These are phyloP conservation scores for Dovyalis caffra DNA, from an alignment of 345 rosid genomes.

Conservation along the genomic window DNA sequence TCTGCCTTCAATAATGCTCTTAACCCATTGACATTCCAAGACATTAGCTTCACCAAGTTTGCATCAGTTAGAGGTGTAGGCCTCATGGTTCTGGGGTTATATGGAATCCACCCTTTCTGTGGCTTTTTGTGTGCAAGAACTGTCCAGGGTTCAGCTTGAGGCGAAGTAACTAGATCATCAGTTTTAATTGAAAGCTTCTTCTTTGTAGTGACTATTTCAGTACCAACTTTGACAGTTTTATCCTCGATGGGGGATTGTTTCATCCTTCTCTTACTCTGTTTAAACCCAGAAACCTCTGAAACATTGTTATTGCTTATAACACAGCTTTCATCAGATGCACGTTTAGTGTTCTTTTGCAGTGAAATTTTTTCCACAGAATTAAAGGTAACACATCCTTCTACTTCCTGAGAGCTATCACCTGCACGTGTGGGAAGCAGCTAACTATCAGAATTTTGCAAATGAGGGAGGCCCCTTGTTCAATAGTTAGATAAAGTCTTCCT, in stretches of 20 bases:
- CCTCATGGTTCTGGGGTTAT: constrained; percentile 82
- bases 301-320: constrained; percentile 23
- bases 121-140: constrained; percentile 91
- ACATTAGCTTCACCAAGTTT: constrained; percentile 60
- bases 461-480: background rate
- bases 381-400: constrained; percentile 25
- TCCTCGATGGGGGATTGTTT: constrained; percentile 31
- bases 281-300: constrained; percentile 36
- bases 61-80: constrained; percentile 52
- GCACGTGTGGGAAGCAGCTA: constrained; percentile 18
- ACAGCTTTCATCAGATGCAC: constrained; percentile 21
- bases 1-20: constrained; percentile 71
- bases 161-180: constrained; percentile 23
- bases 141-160: constrained; percentile 81
- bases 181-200: constrained; percentile 35
- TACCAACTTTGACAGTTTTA: constrained; percentile 27
- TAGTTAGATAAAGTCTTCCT: background rate
- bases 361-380: constrained; percentile 27
- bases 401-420: constrained; percentile 45
- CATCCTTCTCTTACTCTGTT: constrained; percentile 36
- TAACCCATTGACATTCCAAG: constrained; percentile 97
- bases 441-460: constrained; percentile 5
- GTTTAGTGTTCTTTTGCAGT: constrained; percentile 25
- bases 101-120: constrained; percentile 73
- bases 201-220: constrained; percentile 22